A percentile compares a stretch with the other conserved stretches of the same genome.
phyloP scores from a whole-genome alignment of 306 rosid genomes.

The Prunus mume region DNA sequence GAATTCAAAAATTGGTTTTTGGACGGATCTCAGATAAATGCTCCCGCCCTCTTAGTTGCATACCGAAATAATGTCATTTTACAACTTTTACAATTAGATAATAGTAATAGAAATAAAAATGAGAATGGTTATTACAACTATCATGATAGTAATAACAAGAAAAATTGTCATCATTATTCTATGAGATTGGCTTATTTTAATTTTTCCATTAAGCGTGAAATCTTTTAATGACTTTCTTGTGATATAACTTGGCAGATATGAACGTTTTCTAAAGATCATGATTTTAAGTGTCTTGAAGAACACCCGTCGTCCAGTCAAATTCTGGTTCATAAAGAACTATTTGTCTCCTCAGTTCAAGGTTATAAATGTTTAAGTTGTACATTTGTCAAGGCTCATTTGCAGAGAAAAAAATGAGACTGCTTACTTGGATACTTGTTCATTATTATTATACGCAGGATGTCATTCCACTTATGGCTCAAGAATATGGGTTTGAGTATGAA shows the following conservation, averaged over 20 bases:
- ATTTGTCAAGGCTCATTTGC: not conserved
- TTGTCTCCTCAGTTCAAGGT: slow-evolving; percentile 98
- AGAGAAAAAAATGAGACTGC: slow-evolving; percentile 11
- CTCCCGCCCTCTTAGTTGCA: not conserved
- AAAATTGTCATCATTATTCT: not conserved
- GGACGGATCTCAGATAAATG: not conserved
- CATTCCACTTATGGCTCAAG: slow-evolving; percentile 91
- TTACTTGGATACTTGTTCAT: slow-evolving; percentile 23
- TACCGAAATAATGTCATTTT: not conserved
- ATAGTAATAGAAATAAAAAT: not conserved
- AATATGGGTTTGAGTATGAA: slow-evolving; percentile 87
- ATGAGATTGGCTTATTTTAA: not conserved
- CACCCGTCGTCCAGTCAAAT: slow-evolving; percentile 89
- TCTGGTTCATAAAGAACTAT: slow-evolving; percentile 99
- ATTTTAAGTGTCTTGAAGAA: slow-evolving; percentile 91
- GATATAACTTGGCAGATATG: slow-evolving; percentile 63
- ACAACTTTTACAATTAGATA: not conserved
- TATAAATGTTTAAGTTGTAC: slow-evolving; percentile 12
- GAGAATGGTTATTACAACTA: not conserved
- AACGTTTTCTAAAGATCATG: slow-evolving; percentile 95
- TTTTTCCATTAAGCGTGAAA: not conserved
- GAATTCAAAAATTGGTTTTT: not conserved
- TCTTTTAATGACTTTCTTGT: not conserved
- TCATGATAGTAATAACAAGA: not conserved
- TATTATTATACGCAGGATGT: slow-evolving; percentile 54